Evolutionary conservation across 768 basidiomycete species (phyloP).

Genomic region (Crucibulum laeve): DNA sequence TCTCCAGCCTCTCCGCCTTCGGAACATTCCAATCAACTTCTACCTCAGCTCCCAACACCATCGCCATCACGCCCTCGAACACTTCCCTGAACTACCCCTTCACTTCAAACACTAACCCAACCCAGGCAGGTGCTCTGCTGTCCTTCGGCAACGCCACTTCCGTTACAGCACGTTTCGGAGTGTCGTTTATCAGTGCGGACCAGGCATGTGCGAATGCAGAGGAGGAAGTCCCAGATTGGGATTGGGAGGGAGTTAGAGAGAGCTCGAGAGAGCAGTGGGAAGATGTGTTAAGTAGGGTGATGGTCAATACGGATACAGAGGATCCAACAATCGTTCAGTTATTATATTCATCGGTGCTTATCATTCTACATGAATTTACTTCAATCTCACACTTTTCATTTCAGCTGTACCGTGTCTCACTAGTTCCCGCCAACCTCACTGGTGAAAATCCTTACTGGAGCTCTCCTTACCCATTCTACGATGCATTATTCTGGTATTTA

Average conservation of each 20-base stretch:
- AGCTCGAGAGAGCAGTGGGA: conserved; percentile 39
- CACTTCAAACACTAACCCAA: conserved; percentile 28
- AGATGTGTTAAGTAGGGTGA: conserved; percentile 33
- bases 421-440: conserved; percentile 50
- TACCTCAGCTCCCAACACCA: conserved; percentile 24
- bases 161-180: conserved; percentile 50
- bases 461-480: conserved; percentile 42
- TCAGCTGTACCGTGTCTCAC: conserved; percentile 43
- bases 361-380: neutral
- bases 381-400: neutral
- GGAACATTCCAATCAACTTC: conserved; percentile 38
- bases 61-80: conserved; percentile 26
- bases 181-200: conserved; percentile 47
- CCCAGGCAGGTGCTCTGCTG: conserved; percentile 42
- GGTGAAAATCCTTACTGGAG: conserved; percentile 49
- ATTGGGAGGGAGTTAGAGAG: conserved; percentile 35
- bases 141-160: conserved; percentile 29
- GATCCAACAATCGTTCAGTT: conserved; percentile 38
- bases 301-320: conserved; percentile 27
- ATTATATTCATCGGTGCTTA: conserved; percentile 41
- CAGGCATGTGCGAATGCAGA: conserved; percentile 60
- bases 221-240: conserved; percentile 44
- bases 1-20: conserved; percentile 18
- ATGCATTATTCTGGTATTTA: conserved; percentile 45
- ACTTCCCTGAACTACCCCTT: conserved; percentile 33